phyloP scores from a whole-genome alignment of 179 eudicot species.

The Camellia oleifera region DNA sequence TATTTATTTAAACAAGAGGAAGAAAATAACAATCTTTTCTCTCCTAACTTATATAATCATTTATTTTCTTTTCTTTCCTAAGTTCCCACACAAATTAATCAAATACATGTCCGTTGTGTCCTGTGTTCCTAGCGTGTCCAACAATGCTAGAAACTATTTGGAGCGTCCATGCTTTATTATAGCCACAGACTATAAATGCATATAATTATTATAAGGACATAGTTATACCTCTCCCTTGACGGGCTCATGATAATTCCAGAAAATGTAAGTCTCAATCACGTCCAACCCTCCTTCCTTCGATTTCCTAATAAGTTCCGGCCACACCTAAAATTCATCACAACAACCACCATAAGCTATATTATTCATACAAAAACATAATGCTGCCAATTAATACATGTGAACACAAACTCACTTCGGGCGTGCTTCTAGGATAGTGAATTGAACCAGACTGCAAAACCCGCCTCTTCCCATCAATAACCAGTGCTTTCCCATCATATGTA shows the following conservation, averaged over 20 bases:
- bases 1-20: no score
- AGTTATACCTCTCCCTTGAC: slow-evolving; percentile 42
- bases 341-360: slow-evolving; percentile 10
- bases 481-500: slow-evolving; percentile 46
- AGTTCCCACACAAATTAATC: no score
- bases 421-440: slow-evolving; percentile 48
- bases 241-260: slow-evolving; percentile 59
- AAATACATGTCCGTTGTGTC: no score
- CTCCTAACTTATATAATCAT: no score
- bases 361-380: neutral
- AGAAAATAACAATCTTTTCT: no score
- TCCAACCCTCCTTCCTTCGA: slow-evolving; percentile 59
- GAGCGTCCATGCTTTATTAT: no score
- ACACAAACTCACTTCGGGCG: slow-evolving; percentile 36
- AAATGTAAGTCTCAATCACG: slow-evolving; percentile 48
- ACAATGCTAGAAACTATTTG: no score
- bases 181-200: neutral
- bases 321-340: slow-evolving; percentile 29
- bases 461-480: slow-evolving; percentile 51
- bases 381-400: neutral
- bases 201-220: neutral
- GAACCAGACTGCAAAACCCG: slow-evolving; percentile 50
- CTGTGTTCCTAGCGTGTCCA: no score
- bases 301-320: slow-evolving; percentile 48
- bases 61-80: no score